A percentile compares a stretch with the other conserved stretches of the same genome.
Conservation (phyloP, 2,329 filamentous ascomycete genomes). For the Fusarium devonianum region DNA sequence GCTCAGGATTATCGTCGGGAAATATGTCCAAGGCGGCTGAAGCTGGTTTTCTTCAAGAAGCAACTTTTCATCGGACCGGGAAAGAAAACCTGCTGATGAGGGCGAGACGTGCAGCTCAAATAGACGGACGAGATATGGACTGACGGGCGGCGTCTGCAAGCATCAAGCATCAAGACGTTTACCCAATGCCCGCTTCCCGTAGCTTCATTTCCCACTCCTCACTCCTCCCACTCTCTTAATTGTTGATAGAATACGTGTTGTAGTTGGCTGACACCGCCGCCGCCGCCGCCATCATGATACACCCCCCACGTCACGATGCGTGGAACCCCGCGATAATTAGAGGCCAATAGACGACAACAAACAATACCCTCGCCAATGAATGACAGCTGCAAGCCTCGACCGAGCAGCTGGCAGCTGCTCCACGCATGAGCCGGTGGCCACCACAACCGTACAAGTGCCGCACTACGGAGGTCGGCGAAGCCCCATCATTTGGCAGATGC, state of each 20-base stretch:
- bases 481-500: slow-evolving; percentile 6
- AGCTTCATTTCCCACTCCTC: neutral
- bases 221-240: too few species aligned
- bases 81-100: slow-evolving; percentile 34
- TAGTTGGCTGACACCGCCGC: slow-evolving; percentile 1
- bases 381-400: slow-evolving; percentile 5
- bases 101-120: slow-evolving; percentile 29
- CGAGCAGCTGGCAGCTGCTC: too few species aligned
- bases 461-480: slow-evolving; percentile 24
- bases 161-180: slow-evolving; percentile 10
- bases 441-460: slow-evolving; percentile 15
- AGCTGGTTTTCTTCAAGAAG: slow-evolving; percentile 8
- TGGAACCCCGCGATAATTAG: slow-evolving; percentile 5
- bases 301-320: slow-evolving; percentile 20
- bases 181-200: slow-evolving; percentile 17
- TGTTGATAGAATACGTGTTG: too few species aligned
- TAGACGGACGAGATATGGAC: slow-evolving; percentile 28
- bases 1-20: slow-evolving; percentile 5
- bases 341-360: neutral
- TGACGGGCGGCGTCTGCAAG: slow-evolving; percentile 19
- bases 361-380: slow-evolving; percentile 36
- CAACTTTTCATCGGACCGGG: slow-evolving; percentile 17
- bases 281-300: slow-evolving; percentile 3
- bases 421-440: neutral
- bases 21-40: slow-evolving; percentile 3